Percentiles rank a stretch among this genome's conserved stretches.
These are phyloP conservation scores for Cutaneotrichosporon cutaneum DNA, from an alignment of 1,284 basidiomycete genomes.

Conservation along the genomic window DNA sequence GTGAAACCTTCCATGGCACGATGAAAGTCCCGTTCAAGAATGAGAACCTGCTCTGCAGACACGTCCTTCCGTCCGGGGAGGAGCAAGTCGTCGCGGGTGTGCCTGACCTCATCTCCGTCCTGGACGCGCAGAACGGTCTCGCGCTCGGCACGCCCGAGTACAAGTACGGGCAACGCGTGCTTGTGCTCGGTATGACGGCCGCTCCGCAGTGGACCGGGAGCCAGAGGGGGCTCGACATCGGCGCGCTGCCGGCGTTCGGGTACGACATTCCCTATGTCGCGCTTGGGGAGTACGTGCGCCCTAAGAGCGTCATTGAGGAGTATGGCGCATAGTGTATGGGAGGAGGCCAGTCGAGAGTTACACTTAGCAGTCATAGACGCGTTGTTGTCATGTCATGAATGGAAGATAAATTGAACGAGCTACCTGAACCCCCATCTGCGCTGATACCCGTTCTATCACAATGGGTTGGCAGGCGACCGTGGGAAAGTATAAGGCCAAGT, in stretches of 20 bases:
- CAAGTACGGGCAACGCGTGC: conserved; percentile 60
- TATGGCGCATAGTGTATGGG: conserved; percentile 17
- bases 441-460: too few species aligned
- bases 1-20: not conserved
- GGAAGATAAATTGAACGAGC: too few species aligned
- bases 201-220: conserved; percentile 62
- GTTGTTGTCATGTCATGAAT: too few species aligned
- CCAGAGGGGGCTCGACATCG: conserved; percentile 56
- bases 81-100: conserved; percentile 54
- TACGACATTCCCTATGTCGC: conserved; percentile 40
- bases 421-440: too few species aligned
- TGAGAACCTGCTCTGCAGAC: conserved; percentile 59
- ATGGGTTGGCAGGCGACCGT: too few species aligned
- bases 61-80: conserved; percentile 41
- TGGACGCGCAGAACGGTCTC: conserved; percentile 60
- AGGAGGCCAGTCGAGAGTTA: too few species aligned
- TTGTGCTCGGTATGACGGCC: conserved; percentile 61
- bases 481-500: too few species aligned
- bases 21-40: conserved; percentile 28
- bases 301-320: conserved; percentile 48
- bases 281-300: conserved; percentile 45
- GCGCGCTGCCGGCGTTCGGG: conserved; percentile 34
- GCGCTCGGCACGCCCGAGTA: conserved; percentile 60
- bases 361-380: too few species aligned
- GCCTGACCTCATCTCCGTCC: conserved; percentile 61